These are phyloP conservation scores for Cadophora sp. DNA, from an alignment of 2,329 filamentous ascomycete genomes.

Conservation along the genomic window DNA sequence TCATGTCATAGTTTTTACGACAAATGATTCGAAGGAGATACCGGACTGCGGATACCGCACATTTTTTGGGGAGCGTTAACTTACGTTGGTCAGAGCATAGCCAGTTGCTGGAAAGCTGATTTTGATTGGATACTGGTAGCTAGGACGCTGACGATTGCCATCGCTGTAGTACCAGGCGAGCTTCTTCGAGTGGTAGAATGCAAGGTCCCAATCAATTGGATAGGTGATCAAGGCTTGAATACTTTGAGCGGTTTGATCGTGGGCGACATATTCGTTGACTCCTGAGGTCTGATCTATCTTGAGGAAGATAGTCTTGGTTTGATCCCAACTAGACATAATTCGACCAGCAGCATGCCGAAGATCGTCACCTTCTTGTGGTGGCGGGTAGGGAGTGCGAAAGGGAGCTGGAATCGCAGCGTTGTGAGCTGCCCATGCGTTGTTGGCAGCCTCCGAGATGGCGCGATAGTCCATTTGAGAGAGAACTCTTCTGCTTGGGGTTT, in stretches of 20 bases:
- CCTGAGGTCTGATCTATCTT: background rate
- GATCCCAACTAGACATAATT: background rate
- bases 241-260: background rate
- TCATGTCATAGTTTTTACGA: background rate
- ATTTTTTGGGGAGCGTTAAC: background rate
- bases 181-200: slow-evolving; percentile 8
- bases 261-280: background rate
- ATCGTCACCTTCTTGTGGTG: background rate
- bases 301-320: background rate
- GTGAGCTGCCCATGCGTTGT: background rate
- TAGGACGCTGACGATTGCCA: background rate
- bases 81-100: slow-evolving; percentile 7
- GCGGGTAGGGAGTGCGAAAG: background rate
- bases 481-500: too few species aligned
- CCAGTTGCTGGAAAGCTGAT: background rate
- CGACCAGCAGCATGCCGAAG: background rate
- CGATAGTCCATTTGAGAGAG: background rate
- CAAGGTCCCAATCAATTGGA: slow-evolving; percentile 15
- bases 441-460: background rate
- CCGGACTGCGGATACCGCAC: too few species aligned
- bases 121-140: background rate
- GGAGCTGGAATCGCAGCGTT: background rate
- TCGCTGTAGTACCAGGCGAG: background rate
- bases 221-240: background rate
- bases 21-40: too few species aligned